These are phyloP conservation scores for Emericellopsis terricola DNA, from an alignment of 495 filamentous ascomycete species.

Conservation along the genomic window DNA sequence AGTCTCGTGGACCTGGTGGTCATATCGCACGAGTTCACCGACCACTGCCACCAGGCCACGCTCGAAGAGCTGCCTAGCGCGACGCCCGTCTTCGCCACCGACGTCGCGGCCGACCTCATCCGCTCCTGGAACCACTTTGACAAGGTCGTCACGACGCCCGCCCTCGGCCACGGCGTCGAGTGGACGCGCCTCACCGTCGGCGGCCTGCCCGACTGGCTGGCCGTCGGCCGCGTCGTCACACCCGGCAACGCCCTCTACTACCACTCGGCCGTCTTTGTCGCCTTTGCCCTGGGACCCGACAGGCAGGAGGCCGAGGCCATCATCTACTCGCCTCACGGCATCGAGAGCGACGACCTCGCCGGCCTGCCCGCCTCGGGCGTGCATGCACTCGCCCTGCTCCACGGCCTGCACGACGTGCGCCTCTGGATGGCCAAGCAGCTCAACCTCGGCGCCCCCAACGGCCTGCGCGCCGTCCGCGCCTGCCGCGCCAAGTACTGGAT, in stretches of 20 bases:
- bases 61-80: slow-evolving; percentile 24
- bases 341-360: slow-evolving; percentile 16
- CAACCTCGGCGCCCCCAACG: slow-evolving; percentile 37
- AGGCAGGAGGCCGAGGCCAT: slow-evolving; percentile 21
- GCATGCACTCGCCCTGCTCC: slow-evolving; percentile 29
- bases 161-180: slow-evolving; percentile 1
- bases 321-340: slow-evolving; percentile 41
- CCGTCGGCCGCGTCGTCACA: slow-evolving; percentile 26
- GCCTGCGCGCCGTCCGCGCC: slow-evolving; percentile 24
- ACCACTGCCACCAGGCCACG: slow-evolving; percentile 37
- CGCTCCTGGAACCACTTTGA: slow-evolving; percentile 29
- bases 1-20: slow-evolving; percentile 25
- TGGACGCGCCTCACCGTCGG: slow-evolving; percentile 3
- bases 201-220: slow-evolving; percentile 31
- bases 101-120: slow-evolving; percentile 27
- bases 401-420: slow-evolving; percentile 36
- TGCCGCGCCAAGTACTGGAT: slow-evolving; percentile 36
- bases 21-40: slow-evolving; percentile 37
- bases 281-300: slow-evolving; percentile 12
- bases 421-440: slow-evolving; percentile 25
- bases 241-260: slow-evolving; percentile 25
- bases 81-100: slow-evolving; percentile 31
- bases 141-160: slow-evolving; percentile 11
- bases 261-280: slow-evolving; percentile 33
- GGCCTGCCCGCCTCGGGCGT: slow-evolving; percentile 18